phyloP scores from a whole-genome alignment of 441 rosid species.

The Cnidoscolus chayamansa region DNA sequence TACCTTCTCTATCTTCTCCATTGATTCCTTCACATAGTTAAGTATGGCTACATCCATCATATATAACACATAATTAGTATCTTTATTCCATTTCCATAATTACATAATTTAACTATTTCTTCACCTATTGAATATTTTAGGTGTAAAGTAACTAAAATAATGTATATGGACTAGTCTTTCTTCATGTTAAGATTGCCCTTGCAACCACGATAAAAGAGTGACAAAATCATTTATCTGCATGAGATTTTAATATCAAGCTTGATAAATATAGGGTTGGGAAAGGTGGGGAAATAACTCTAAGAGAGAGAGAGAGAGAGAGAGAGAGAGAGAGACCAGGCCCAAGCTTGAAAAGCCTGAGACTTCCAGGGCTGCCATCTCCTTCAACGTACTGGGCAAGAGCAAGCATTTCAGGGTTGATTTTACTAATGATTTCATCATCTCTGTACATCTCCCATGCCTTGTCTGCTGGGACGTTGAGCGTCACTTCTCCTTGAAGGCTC shows the following conservation, averaged over 20 bases:
- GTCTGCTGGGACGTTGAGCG: conserved; percentile 34
- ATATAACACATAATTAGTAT: background rate
- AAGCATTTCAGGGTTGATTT: conserved; percentile 44
- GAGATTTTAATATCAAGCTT: background rate
- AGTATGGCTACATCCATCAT: conserved; percentile 27
- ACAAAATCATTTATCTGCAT: too few species aligned
- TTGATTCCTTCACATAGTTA: conserved; percentile 40
- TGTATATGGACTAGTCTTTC: too few species aligned
- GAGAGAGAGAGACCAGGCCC: conserved; percentile 32
- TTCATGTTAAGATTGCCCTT: too few species aligned
- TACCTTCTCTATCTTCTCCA: conserved; percentile 34
- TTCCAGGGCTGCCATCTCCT: conserved; percentile 43
- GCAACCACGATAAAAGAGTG: too few species aligned
- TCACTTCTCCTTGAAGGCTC: conserved; percentile 37
- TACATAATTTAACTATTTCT: too few species aligned
- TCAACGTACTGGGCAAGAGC: conserved; percentile 28
- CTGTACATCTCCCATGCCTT: conserved; percentile 46
- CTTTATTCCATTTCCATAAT: too few species aligned
- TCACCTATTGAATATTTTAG: too few species aligned
- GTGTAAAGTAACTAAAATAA: too few species aligned
- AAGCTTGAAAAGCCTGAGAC: conserved; percentile 38
- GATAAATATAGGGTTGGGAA: background rate
- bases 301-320: background rate
- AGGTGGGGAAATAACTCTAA: too few species aligned
- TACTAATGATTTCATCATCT: conserved; percentile 33